These are phyloP conservation scores for Haberlea rhodopensis DNA, from an alignment of 257 asterid genomes.

Conservation along the genomic window DNA sequence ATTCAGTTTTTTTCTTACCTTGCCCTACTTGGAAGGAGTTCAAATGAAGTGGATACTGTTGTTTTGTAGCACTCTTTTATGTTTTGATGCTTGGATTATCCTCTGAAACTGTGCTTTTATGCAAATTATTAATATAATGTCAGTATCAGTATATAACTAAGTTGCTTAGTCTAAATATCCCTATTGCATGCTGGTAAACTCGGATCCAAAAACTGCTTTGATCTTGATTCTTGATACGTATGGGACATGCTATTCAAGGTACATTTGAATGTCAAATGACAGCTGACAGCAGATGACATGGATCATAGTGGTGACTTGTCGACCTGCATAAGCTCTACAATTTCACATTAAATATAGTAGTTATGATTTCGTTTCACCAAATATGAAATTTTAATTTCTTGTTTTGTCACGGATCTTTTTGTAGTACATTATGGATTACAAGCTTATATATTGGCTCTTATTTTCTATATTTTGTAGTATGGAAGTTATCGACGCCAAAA, in stretches of 20 bases:
- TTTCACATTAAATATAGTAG: neutral
- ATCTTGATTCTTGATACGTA: neutral
- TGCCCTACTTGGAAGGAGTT: neutral
- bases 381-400: neutral
- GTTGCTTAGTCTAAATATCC: neutral
- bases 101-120: neutral
- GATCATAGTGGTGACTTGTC: neutral
- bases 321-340: neutral
- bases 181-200: neutral
- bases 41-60: neutral
- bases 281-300: neutral
- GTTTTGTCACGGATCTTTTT: neutral
- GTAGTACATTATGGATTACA: neutral
- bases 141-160: neutral
- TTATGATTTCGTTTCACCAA: neutral
- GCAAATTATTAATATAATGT: neutral
- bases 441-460: slow-evolving; percentile 15
- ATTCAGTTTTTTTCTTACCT: neutral
- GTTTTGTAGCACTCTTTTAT: neutral
- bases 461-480: slow-evolving; percentile 46
- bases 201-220: neutral
- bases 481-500: slow-evolving; percentile 65
- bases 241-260: neutral
- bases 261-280: neutral
- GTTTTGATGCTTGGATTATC: neutral